phyloP scores from a whole-genome alignment of 352 stramenopile genomes.

The Phytophthora colocasiae region DNA sequence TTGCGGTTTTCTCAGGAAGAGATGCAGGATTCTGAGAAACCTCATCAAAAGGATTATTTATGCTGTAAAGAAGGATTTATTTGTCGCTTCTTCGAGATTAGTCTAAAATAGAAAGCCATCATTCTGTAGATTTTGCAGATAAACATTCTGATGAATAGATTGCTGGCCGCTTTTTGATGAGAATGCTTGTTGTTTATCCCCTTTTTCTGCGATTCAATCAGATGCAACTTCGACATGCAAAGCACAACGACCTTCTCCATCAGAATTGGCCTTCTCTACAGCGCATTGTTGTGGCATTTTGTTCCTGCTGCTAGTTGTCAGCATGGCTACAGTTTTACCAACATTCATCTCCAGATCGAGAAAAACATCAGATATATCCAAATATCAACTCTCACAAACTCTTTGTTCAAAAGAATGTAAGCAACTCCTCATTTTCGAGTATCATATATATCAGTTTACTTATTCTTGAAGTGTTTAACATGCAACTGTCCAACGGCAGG shows the following conservation, averaged over 20 bases:
- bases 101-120: neutral
- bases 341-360: slow-evolving; percentile 1
- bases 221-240: slow-evolving; percentile 10
- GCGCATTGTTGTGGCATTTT: too few relatives aligned
- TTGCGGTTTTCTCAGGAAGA: slow-evolving; percentile 23
- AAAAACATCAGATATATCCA: neutral
- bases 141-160: neutral
- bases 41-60: slow-evolving; percentile 3
- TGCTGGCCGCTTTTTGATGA: neutral
- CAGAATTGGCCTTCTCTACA: neutral
- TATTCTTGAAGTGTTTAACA: neutral
- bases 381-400: neutral
- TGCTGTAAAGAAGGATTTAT: slow-evolving; percentile 5
- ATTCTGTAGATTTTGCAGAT: neutral
- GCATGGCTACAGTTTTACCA: slow-evolving; percentile 9
- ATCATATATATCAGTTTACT: neutral
- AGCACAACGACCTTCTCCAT: slow-evolving; percentile 4
- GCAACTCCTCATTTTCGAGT: neutral
- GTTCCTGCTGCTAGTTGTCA: neutral
- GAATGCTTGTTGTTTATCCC: neutral
- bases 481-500: slow-evolving; percentile 21
- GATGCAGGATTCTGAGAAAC: slow-evolving; percentile 6
- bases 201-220: slow-evolving; percentile 7
- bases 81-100: slow-evolving; percentile 1
- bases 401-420: too few relatives aligned